Evolutionary conservation across 2,329 filamentous ascomycete genomes (phyloP), one percentile per base, ranked within the genome.

Genomic region (Exophiala bonariae): DNA sequence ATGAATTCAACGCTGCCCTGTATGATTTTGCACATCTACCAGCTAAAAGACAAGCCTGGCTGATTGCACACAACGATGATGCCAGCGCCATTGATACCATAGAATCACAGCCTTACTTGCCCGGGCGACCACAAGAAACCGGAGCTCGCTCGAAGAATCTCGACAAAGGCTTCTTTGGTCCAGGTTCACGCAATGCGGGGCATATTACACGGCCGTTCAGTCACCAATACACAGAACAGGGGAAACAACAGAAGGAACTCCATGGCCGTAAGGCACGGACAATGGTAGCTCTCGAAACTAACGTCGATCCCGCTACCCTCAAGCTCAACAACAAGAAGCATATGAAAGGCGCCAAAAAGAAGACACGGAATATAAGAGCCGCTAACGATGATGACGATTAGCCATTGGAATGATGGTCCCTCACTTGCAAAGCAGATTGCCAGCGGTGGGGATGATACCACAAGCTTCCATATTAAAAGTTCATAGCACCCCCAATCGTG

Each of bases 101-200:
- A n/a, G 63, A 67, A n/a, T 33, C 59, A 9, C 57, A 67, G 11
- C 57, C 60, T 3, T 60, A 65, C 38, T 11, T 44, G 11, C 45
- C 45, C 4, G 17, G 20, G 11, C 43, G 23, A 11, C 33, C 50
- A 16, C 50, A 38, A 14, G 47, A 56, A 23, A 47, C 41, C 18
- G 89, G 91, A 1, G 68, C 79, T 23, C 95, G 95, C 65, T 87
- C 89, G 0, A 75, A 82, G 55, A 80, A 79, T 47, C 75, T 99
- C 16, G 93, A 99, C 71, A 88, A 86, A 63, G 80, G 81, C n/a
- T 99, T 97, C 76, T 99, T 99, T 64, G 85, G 79, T 4, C 72
- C 82, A 2, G 79, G 77, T 2, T 77, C 80, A 45, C 41, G 49
- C 5, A 59, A 51, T 36, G 79, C 77, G 1, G 87, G 82, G 2